Conservation (phyloP, 805 yeast genomes). For the Saturnispora sanitii region DNA sequence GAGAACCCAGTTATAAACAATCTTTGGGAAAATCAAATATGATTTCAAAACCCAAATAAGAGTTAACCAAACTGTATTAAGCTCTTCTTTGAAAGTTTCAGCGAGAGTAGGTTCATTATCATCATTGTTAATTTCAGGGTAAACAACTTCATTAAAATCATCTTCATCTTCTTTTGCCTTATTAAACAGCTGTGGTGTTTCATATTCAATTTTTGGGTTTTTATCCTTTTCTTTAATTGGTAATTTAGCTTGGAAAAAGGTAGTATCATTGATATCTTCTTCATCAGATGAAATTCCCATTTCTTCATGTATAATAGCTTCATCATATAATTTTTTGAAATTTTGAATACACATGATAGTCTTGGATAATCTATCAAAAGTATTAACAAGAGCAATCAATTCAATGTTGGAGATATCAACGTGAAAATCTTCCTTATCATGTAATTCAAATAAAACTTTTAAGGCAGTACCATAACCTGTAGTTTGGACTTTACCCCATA, state of each 20-base stretch:
- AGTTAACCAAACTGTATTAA: slow-evolving; percentile 38
- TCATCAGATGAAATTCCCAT: slow-evolving; percentile 11
- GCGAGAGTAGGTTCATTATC: slow-evolving; percentile 11
- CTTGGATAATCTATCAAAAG: slow-evolving; percentile 85
- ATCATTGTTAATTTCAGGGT: slow-evolving; percentile 13
- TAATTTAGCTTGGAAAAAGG: neutral
- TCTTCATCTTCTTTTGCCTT: slow-evolving; percentile 15
- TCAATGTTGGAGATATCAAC: slow-evolving; percentile 59
- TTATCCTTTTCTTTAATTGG: slow-evolving; percentile 3
- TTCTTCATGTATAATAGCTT: slow-evolving; percentile 22
- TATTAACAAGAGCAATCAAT: slow-evolving; percentile 81
- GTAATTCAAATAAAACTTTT: slow-evolving; percentile 75
- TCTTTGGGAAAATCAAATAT: slow-evolving; percentile 61
- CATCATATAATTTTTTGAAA: slow-evolving; percentile 50
- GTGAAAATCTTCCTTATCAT: slow-evolving; percentile 32
- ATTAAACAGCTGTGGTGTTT: slow-evolving; percentile 15
- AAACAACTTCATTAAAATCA: slow-evolving; percentile 19
- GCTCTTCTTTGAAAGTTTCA: slow-evolving; percentile 18
- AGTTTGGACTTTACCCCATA: slow-evolving; percentile 97
- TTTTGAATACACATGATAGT: slow-evolving; percentile 65
- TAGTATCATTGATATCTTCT: neutral
- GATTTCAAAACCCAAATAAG: slow-evolving; percentile 53
- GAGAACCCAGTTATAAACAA: slow-evolving; percentile 41
- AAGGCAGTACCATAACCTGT: slow-evolving; percentile 97
- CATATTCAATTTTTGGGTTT: neutral